Percentiles rank a stretch among this genome's conserved stretches.
Conservation (phyloP, 805 yeast genomes). For the Candida suzukii region DNA sequence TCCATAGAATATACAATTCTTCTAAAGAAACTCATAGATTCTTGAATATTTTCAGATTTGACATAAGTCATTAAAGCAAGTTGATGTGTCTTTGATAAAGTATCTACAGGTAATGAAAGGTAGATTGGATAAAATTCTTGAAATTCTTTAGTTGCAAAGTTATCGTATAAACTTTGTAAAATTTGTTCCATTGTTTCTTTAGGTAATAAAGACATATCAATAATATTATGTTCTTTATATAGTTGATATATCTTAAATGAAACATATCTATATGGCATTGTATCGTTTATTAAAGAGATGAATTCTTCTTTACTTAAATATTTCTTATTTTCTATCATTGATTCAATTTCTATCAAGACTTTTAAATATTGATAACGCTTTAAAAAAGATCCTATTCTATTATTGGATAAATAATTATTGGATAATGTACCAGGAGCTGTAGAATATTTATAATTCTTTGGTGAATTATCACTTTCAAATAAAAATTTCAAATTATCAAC, state of each 20-base stretch:
- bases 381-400: background rate
- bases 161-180: slow-evolving; percentile 1
- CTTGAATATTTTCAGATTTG: slow-evolving; percentile 16
- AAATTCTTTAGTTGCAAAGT: slow-evolving; percentile 17
- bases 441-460: background rate
- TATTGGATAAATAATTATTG: background rate
- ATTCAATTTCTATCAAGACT: background rate
- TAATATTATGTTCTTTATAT: background rate
- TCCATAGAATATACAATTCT: slow-evolving; percentile 6
- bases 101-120: background rate
- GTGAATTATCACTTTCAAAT: background rate
- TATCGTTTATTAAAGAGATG: background rate
- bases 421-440: background rate
- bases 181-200: background rate
- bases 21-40: slow-evolving; percentile 22
- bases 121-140: slow-evolving; percentile 13
- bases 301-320: background rate
- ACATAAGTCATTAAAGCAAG: slow-evolving; percentile 19
- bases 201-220: background rate
- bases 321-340: background rate
- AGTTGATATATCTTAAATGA: background rate
- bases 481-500: background rate
- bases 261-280: background rate
- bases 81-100: background rate
- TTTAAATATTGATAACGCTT: background rate